Conservation (phyloP, 2,329 filamentous ascomycete species). For the Scytalidium lignicola region DNA sequence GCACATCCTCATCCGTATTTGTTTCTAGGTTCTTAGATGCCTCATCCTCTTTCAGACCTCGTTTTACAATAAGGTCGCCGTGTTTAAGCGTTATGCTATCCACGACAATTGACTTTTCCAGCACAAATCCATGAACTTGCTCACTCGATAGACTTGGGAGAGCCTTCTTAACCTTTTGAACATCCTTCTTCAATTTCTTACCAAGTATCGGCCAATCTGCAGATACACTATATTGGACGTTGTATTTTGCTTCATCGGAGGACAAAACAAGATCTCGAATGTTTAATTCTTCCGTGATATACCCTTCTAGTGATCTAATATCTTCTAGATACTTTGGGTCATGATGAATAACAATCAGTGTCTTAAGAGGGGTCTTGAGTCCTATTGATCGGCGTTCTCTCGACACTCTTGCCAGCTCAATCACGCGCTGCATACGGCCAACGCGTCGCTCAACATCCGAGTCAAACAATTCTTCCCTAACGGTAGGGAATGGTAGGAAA, state of each 20-base stretch:
- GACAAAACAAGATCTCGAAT: conserved; percentile 80
- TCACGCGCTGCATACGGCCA: conserved; percentile 88
- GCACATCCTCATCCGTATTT: conserved; percentile 82
- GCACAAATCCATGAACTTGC: conserved; percentile 74
- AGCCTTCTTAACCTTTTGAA: conserved; percentile 84
- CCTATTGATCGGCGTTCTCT: conserved; percentile 80
- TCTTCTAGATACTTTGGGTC: conserved; percentile 82
- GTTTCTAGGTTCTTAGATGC: conserved; percentile 72
- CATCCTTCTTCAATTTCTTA: conserved; percentile 96
- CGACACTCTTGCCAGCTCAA: conserved; percentile 82
- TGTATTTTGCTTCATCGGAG: conserved; percentile 83
- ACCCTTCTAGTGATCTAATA: conserved; percentile 76
- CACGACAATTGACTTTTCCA: conserved; percentile 69
- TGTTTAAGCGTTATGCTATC: conserved; percentile 79
- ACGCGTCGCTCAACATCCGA: conserved; percentile 81
- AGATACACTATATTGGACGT: conserved; percentile 82
- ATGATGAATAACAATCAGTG: conserved; percentile 80
- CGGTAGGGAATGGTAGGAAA: conserved; percentile 85
- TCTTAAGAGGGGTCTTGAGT: conserved; percentile 87
- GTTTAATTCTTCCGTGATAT: conserved; percentile 89
- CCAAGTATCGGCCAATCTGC: conserved; percentile 93
- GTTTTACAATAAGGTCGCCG: conserved; percentile 78
- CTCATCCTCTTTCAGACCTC: conserved; percentile 69
- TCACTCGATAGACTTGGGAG: conserved; percentile 73
- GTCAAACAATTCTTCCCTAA: conserved; percentile 84